Evolutionary conservation across 768 basidiomycete species (phyloP).

Genomic region (Amyloporia xantha): DNA sequence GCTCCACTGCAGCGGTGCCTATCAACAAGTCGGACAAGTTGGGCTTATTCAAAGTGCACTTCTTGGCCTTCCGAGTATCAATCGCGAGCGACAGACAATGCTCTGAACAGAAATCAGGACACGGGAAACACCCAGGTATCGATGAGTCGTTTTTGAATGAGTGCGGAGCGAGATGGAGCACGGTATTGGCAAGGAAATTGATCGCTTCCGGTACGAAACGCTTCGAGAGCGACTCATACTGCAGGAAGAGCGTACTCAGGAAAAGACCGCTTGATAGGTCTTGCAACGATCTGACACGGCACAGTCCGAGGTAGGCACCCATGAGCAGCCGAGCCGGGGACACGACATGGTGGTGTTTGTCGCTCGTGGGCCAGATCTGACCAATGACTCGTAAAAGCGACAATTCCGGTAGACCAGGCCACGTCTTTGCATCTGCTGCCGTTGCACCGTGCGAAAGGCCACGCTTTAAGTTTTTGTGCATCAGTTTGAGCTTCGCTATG

Average conservation of each 20-base stretch:
- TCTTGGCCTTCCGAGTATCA: constrained; percentile 31
- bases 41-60: constrained; percentile 37
- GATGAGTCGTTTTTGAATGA: constrained; percentile 35
- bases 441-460: constrained; percentile 70
- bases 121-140: constrained; percentile 65
- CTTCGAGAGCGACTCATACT: constrained; percentile 82
- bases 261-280: constrained; percentile 88
- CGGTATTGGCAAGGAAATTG: constrained; percentile 68
- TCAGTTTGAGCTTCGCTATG: constrained; percentile 73
- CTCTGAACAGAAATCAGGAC: too few relatives aligned
- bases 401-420: too few relatives aligned
- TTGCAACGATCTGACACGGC: constrained; percentile 63
- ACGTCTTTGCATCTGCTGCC: constrained; percentile 65
- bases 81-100: too few relatives aligned
- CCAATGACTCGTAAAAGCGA: constrained; percentile 69
- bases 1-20: too few relatives aligned
- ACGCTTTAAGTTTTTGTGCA: constrained; percentile 87
- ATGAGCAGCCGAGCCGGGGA: constrained; percentile 84
- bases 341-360: constrained; percentile 84
- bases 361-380: too few relatives aligned
- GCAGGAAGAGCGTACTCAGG: constrained; percentile 74
- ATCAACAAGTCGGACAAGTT: constrained; percentile 30
- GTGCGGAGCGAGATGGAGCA: constrained; percentile 71
- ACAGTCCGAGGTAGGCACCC: constrained; percentile 84
- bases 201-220: constrained; percentile 87